Conservation (phyloP, 768 basidiomycete species). For the Tulasnella sp. region DNA sequence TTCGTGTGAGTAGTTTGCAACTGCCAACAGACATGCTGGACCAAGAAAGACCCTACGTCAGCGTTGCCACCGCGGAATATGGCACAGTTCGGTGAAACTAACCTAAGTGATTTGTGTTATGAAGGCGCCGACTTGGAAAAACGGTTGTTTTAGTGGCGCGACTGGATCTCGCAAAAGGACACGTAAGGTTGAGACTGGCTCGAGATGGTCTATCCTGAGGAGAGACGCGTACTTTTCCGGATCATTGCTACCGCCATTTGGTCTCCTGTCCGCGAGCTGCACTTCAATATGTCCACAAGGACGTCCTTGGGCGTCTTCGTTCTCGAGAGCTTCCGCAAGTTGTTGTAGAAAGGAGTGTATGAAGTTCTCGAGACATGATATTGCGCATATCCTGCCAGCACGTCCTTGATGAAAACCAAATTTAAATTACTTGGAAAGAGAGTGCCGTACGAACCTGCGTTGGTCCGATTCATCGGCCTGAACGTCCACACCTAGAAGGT, state of each 20-base stretch:
- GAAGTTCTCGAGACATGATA: conserved; percentile 12
- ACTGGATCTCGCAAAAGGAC: conserved; percentile 5
- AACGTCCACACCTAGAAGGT: not conserved
- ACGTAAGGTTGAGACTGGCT: not conserved
- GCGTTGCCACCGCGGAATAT: not conserved
- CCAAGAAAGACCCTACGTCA: too few species aligned
- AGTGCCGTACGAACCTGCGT: not conserved
- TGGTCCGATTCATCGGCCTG: not conserved
- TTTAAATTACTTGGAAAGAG: not conserved
- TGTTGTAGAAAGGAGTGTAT: conserved; percentile 12
- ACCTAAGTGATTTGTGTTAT: not conserved
- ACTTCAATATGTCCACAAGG: not conserved
- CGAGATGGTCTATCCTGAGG: not conserved
- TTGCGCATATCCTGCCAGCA: not conserved
- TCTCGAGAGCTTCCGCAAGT: not conserved
- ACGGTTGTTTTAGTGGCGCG: conserved; percentile 1
- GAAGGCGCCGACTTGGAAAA: not conserved
- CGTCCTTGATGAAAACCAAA: not conserved
- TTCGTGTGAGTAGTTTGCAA: conserved; percentile 60
- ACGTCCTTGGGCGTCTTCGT: not conserved
- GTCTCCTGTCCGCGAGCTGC: not conserved
- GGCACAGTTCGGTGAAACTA: not conserved
- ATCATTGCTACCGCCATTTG: not conserved
- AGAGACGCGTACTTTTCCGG: not conserved
- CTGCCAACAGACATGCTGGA: conserved; percentile 55